These are phyloP conservation scores for Punctularia strigosozonata DNA, from an alignment of 768 basidiomycete genomes.

Conservation along the genomic window DNA sequence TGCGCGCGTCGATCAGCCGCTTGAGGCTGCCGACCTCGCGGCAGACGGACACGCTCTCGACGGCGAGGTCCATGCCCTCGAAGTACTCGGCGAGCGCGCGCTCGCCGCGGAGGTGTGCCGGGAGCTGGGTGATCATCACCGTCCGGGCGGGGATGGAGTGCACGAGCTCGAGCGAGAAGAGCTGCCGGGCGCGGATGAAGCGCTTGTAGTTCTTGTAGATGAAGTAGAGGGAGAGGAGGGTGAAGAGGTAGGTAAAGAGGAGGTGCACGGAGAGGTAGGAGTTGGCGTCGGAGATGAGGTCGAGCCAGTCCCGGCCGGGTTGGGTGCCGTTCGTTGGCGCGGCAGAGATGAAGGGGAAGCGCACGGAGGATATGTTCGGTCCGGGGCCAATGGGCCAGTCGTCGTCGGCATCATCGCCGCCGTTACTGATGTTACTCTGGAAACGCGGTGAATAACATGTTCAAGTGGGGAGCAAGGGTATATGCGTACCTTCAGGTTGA, in stretches of 20 bases:
- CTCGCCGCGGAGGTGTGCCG: slow-evolving; percentile 76
- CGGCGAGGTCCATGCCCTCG: slow-evolving; percentile 74
- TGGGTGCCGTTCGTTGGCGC: slow-evolving; percentile 20
- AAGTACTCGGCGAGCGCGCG: slow-evolving; percentile 86
- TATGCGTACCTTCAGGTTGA: slow-evolving; percentile 75
- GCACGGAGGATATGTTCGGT: slow-evolving; percentile 10
- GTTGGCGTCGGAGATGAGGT: slow-evolving; percentile 83
- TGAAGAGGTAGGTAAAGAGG: slow-evolving; percentile 91
- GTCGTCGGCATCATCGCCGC: slow-evolving; percentile 27
- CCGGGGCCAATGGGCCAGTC: slow-evolving; percentile 32
- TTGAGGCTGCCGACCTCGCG: slow-evolving; percentile 72
- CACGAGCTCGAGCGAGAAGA: slow-evolving; percentile 89
- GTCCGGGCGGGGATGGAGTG: slow-evolving; percentile 93
- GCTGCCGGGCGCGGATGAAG: slow-evolving; percentile 82
- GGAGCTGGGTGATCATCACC: slow-evolving; percentile 77
- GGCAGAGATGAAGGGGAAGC: slow-evolving; percentile 5
- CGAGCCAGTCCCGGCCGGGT: slow-evolving; percentile 56
- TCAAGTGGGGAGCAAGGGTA: background rate
- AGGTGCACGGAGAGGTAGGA: slow-evolving; percentile 84
- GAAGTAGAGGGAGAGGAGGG: slow-evolving; percentile 73
- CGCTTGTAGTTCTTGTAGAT: slow-evolving; percentile 83
- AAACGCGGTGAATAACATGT: background rate
- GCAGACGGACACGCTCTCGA: slow-evolving; percentile 88
- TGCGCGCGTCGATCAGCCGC: slow-evolving; percentile 64
- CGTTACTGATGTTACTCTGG: slow-evolving; percentile 64